Conservation (phyloP, 768 basidiomycete species). For the Suillus ampliporus region DNA sequence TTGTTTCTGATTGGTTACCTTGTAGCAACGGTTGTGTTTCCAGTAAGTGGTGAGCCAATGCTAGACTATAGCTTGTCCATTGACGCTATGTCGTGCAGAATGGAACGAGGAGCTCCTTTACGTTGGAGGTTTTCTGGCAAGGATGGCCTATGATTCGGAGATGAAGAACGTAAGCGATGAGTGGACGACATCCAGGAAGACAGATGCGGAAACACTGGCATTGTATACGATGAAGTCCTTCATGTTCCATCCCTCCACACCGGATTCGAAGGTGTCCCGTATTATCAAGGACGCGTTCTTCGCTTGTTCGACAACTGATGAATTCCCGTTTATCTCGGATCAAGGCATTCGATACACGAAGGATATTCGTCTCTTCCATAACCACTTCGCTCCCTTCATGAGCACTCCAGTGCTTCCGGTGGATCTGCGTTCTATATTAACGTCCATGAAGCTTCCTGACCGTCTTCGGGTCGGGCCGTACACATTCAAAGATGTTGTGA, state of each 20-base stretch:
- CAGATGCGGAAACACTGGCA: slow-evolving; percentile 33
- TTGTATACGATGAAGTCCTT: slow-evolving; percentile 86
- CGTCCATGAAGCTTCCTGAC: slow-evolving; percentile 66
- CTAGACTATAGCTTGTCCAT: neutral
- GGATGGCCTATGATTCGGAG: slow-evolving; percentile 85
- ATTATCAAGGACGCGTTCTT: slow-evolving; percentile 83
- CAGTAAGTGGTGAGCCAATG: slow-evolving; percentile 45
- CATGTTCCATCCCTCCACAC: slow-evolving; percentile 84
- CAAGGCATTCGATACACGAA: slow-evolving; percentile 68
- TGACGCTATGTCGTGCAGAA: slow-evolving; percentile 44
- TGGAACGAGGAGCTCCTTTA: slow-evolving; percentile 92
- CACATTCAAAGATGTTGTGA: slow-evolving; percentile 77
- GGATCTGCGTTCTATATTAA: slow-evolving; percentile 28
- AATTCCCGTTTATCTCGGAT: slow-evolving; percentile 78
- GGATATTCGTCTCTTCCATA: slow-evolving; percentile 73
- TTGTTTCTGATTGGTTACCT: slow-evolving; percentile 5
- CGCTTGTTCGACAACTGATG: slow-evolving; percentile 50
- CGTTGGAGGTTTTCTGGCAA: slow-evolving; percentile 80
- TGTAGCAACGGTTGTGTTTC: slow-evolving; percentile 81
- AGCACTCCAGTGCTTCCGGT: slow-evolving; percentile 64
- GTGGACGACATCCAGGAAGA: slow-evolving; percentile 24
- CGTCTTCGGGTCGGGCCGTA: slow-evolving; percentile 69
- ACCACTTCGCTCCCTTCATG: slow-evolving; percentile 70
- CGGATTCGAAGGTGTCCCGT: slow-evolving; percentile 72
- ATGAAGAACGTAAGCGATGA: slow-evolving; percentile 54